These are phyloP conservation scores for Kregervanrija pseudodelftensis DNA, from an alignment of 805 yeast genomes.

Conservation along the genomic window DNA sequence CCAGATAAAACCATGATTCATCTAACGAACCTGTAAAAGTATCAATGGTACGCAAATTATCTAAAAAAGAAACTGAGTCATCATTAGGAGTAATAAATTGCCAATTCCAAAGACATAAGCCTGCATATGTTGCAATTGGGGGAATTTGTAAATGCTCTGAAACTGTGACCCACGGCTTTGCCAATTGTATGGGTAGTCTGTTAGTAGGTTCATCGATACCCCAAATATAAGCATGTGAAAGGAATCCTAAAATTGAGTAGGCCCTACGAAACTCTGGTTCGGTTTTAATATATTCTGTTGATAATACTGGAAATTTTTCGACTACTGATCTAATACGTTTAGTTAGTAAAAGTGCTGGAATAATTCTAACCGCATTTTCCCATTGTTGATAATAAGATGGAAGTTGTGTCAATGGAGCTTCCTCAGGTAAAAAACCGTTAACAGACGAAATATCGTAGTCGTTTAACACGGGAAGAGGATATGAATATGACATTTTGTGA, in stretches of 20 bases:
- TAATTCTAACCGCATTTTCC: conserved; percentile 60
- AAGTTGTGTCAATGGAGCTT: conserved; percentile 52
- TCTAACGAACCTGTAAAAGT: conserved; percentile 89
- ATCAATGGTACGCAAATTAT: conserved; percentile 67
- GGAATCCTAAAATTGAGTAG: conserved; percentile 67
- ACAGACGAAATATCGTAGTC: conserved; percentile 64
- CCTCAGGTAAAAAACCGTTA: conserved; percentile 75
- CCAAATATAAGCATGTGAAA: conserved; percentile 91
- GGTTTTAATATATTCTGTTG: conserved; percentile 36
- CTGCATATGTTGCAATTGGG: conserved; percentile 83
- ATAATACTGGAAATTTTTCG: conserved; percentile 56
- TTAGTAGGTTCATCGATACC: conserved; percentile 57
- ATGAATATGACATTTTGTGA: conserved; percentile 19
- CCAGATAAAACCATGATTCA: conserved; percentile 90
- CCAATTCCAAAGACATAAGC: conserved; percentile 85
- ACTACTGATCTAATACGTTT: conserved; percentile 53
- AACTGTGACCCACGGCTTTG: conserved; percentile 60
- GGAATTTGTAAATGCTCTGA: conserved; percentile 64
- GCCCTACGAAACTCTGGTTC: conserved; percentile 68
- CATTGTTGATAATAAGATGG: conserved; percentile 63
- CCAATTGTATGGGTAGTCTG: conserved; percentile 57
- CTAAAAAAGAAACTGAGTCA: conserved; percentile 31
- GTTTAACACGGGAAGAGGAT: conserved; percentile 41
- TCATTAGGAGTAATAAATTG: conserved; percentile 47
- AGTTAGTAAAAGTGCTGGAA: conserved; percentile 71